Evolutionary conservation across 805 yeast species (phyloP).

Genomic region (Pichia manshurica): DNA sequence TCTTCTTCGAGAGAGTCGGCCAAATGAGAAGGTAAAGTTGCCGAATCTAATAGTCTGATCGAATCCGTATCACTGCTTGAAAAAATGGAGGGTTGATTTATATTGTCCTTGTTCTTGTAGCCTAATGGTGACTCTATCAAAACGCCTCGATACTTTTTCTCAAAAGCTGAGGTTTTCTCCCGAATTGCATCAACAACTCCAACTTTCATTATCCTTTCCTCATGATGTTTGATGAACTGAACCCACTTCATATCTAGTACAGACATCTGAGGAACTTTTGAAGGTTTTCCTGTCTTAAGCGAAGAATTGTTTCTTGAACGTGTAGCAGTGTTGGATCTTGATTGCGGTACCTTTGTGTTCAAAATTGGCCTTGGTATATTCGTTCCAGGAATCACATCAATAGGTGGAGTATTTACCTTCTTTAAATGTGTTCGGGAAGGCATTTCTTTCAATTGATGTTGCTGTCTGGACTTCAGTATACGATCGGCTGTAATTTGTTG

Average conservation of each 20-base stretch:
- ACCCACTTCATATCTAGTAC: conserved; percentile 57
- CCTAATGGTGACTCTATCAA: conserved; percentile 57
- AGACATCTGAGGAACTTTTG: conserved; percentile 41
- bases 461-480: conserved; percentile 7
- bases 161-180: conserved; percentile 44
- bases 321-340: conserved; percentile 4
- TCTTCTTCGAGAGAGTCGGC: conserved; percentile 15
- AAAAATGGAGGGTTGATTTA: conserved; percentile 10
- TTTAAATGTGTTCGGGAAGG: not conserved
- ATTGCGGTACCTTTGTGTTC: conserved; percentile 29
- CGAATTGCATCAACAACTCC: conserved; percentile 47
- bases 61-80: conserved; percentile 25
- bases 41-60: conserved; percentile 22
- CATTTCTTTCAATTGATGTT: not conserved
- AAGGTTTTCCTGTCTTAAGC: not conserved
- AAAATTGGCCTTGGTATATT: conserved; percentile 50
- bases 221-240: conserved; percentile 43
- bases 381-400: conserved; percentile 52
- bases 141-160: conserved; percentile 50
- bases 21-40: conserved; percentile 3
- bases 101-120: conserved; percentile 34
- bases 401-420: not conserved
- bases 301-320: conserved; percentile 16
- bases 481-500: conserved; percentile 8
- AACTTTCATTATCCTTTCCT: conserved; percentile 55